Evolutionary conservation across 805 yeast genomes (phyloP).

Genomic region (Candida berthetii): DNA sequence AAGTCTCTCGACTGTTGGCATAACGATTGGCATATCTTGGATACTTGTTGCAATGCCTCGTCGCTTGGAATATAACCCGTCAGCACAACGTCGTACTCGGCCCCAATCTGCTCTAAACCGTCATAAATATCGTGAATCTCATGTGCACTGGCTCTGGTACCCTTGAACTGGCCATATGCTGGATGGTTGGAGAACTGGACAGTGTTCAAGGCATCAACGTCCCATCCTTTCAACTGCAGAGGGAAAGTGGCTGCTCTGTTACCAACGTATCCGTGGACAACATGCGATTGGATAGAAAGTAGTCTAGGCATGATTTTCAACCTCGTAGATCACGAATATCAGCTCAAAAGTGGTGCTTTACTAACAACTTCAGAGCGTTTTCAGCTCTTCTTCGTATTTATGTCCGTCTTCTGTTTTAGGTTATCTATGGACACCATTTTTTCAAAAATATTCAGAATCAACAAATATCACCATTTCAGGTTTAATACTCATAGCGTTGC

Average conservation of each 20-base stretch:
- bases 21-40: slow-evolving; percentile 29
- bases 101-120: slow-evolving; percentile 46
- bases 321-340: too few relatives aligned
- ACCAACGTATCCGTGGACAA: slow-evolving; percentile 94
- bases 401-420: too few relatives aligned
- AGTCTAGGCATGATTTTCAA: slow-evolving; percentile 12
- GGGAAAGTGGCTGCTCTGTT: slow-evolving; percentile 90
- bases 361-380: neutral
- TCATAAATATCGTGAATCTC: slow-evolving; percentile 42
- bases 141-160: slow-evolving; percentile 40
- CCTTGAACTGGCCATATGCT: slow-evolving; percentile 69
- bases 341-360: too few relatives aligned
- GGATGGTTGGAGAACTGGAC: slow-evolving; percentile 91
- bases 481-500: too few relatives aligned
- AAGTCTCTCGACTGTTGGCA: slow-evolving; percentile 22
- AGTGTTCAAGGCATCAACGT: slow-evolving; percentile 84
- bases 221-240: slow-evolving; percentile 83
- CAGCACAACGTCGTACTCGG: slow-evolving; percentile 57
- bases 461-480: neutral
- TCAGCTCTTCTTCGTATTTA: neutral
- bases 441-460: neutral
- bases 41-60: slow-evolving; percentile 45
- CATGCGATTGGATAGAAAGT: slow-evolving; percentile 79
- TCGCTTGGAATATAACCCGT: slow-evolving; percentile 77
- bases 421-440: too few relatives aligned